Conservation (phyloP, 768 basidiomycete species). For the Amanita rimosa region DNA sequence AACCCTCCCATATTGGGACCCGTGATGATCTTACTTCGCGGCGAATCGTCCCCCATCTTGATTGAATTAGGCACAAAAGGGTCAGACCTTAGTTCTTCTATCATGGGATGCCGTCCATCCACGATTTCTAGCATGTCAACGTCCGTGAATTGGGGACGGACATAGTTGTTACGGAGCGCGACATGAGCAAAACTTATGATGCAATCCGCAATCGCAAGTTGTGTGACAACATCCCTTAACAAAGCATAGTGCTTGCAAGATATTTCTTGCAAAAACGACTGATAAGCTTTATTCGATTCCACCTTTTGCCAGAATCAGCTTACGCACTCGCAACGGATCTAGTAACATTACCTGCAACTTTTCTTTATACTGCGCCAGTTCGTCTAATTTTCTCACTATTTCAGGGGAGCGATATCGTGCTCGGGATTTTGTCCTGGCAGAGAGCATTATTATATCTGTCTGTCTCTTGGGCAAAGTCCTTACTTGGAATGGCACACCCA, state of each 20-base stretch:
- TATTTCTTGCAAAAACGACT: constrained; percentile 61
- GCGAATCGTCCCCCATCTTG: constrained; percentile 40
- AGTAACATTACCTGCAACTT: constrained; percentile 32
- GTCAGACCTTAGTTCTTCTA: constrained; percentile 64
- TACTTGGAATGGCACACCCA: constrained; percentile 68
- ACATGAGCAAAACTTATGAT: constrained; percentile 76
- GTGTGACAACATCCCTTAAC: constrained; percentile 66
- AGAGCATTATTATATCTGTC: not conserved
- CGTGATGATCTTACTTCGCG: constrained; percentile 62
- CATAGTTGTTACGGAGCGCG: constrained; percentile 65
- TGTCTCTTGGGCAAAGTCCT: not conserved
- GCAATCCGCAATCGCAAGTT: constrained; percentile 80
- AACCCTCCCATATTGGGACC: constrained; percentile 81
- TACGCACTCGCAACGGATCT: not conserved
- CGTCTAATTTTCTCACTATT: constrained; percentile 47
- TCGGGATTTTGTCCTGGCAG: constrained; percentile 52
- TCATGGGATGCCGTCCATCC: constrained; percentile 90
- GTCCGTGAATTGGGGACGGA: constrained; percentile 64
- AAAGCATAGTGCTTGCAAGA: constrained; percentile 53
- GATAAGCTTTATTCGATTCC: constrained; percentile 56
- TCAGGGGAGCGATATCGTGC: constrained; percentile 72
- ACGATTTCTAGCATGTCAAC: constrained; percentile 60
- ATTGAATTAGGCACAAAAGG: constrained; percentile 85
- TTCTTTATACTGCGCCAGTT: constrained; percentile 69
- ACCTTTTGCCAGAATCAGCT: constrained; percentile 19